Conservation (phyloP, 1,139 yeast species). For the Hyphopichia pseudoburtonii region DNA sequence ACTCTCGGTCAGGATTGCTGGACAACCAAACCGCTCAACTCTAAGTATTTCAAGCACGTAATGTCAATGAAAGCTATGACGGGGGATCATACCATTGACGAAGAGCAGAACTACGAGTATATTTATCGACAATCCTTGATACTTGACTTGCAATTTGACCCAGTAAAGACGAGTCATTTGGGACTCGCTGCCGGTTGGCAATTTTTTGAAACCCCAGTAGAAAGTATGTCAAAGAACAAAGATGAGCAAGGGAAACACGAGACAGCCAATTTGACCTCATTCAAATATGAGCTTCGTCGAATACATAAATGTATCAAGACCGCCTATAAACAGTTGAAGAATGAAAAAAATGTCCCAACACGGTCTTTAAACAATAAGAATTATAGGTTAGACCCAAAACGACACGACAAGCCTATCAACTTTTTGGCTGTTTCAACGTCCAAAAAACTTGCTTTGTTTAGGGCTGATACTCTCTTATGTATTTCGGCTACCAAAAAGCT, state of each 20-base stretch:
- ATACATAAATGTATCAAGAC: conserved; percentile 24
- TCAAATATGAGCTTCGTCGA: conserved; percentile 40
- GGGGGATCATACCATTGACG: conserved; percentile 42
- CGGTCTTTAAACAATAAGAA: conserved; percentile 13
- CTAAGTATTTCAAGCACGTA: conserved; percentile 49
- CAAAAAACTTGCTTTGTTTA: conserved; percentile 45
- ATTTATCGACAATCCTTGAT: conserved; percentile 38
- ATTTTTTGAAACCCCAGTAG: conserved; percentile 31
- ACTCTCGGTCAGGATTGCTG: conserved; percentile 52
- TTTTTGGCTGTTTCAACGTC: conserved; percentile 48
- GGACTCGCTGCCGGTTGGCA: conserved; percentile 49
- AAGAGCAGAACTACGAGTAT: conserved; percentile 21
- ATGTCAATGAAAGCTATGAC: conserved; percentile 46
- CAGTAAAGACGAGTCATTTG: conserved; percentile 38
- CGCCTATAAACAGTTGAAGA: background rate
- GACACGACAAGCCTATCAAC: conserved; percentile 10
- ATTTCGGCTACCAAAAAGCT: conserved; percentile 48
- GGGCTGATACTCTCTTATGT: conserved; percentile 50
- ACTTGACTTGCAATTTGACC: conserved; percentile 36
- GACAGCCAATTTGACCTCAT: conserved; percentile 21
- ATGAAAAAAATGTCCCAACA: conserved; percentile 1
- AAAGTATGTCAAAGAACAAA: conserved; percentile 10
- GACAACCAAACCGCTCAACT: conserved; percentile 47
- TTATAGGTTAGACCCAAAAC: conserved; percentile 8
- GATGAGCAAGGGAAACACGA: conserved; percentile 8